Conservation (phyloP, 139 green algal genomes). For the Tetradesmus lagerheimii region DNA sequence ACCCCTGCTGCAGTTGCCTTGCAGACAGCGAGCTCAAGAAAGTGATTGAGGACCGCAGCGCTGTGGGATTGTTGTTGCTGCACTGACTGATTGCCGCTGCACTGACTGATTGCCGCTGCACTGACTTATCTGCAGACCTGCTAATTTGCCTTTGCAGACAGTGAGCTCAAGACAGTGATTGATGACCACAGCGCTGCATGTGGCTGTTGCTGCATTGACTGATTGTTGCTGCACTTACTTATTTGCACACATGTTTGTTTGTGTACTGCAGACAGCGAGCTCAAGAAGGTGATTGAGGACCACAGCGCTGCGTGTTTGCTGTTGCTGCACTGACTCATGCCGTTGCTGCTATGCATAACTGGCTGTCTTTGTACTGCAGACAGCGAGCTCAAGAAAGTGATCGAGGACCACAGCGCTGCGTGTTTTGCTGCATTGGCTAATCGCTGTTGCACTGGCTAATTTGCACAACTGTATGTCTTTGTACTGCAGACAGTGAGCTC, state of each 20-base stretch:
- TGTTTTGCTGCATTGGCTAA: no score
- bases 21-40: slow-evolving; percentile 4
- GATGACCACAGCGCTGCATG: not conserved
- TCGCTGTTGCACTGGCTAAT: no score
- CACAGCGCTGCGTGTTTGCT: not conserved
- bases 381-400: no score
- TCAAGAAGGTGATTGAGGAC: not conserved
- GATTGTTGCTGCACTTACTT: not conserved
- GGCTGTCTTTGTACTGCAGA: no score
- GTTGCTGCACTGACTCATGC: not conserved
- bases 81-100: not conserved
- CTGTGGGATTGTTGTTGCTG: no score
- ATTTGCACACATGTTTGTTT: no score
- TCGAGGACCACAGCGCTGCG: no score
- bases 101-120: not conserved
- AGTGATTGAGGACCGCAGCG: not conserved
- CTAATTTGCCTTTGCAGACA: slow-evolving; percentile 11
- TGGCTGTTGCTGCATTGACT: not conserved
- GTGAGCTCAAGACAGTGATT: not conserved
- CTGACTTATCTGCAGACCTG: no score
- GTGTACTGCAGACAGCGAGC: slow-evolving; percentile 17
- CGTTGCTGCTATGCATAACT: not conserved
- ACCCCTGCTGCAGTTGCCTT: not conserved
- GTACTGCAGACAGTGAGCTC: slow-evolving; percentile 26
- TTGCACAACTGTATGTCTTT: no score